Base-by-base conservation (phyloP, 306 rosid species). In the Vicia villosa region DNA sequence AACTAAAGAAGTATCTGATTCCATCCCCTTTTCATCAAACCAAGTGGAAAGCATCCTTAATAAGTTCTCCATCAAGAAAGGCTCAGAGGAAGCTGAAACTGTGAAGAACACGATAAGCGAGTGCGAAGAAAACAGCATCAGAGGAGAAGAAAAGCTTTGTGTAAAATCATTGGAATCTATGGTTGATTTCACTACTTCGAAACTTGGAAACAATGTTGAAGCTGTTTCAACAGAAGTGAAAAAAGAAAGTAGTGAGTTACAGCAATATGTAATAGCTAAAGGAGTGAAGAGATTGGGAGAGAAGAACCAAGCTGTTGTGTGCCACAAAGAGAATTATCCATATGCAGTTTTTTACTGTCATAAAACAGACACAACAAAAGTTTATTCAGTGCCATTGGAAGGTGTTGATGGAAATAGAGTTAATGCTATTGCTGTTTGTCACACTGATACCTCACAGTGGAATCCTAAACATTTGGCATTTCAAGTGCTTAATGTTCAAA, bases 391-490 rank as follows among this genome's bases (percentile, higher is more conserved):
- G 15, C 84, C 87, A 1, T 68, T 92, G 78, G 73, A 67, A 42
- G 90, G 88, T 47, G 86, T 69, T 32, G 87, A 85, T 40, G 96
- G 93, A 66, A 82, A 62, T 7, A 88, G 78, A 36, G 88, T 81
- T 16, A 82, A 85, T 32, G 96, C 89, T 20, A 75, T 85, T 12
- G 97, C 90, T 5, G 80, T 86, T 8, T 93, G 98, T 68, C 98
- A 93, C 42, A 83, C 86, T 0, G 85, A 90, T 76, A 90, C 98
- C 4, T 82, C 91, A 6, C 72, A 81, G 4, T 93, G 98, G 98
- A 93, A 93, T 46, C 97, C 96, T 3, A 90, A 88, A 20, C 98
- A 93, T 76, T 67, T 93, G 80, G 98, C 98, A 12, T 93, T 90
- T 66, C 87, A 85, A 72, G 84, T 86, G 0, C 93, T 93, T n/a